A percentile compares a stretch with the other conserved stretches of the same genome.
Evolutionary conservation across 371 early-diverging fungal species (phyloP).

Genomic region (Blastocladiella emersonii): DNA sequence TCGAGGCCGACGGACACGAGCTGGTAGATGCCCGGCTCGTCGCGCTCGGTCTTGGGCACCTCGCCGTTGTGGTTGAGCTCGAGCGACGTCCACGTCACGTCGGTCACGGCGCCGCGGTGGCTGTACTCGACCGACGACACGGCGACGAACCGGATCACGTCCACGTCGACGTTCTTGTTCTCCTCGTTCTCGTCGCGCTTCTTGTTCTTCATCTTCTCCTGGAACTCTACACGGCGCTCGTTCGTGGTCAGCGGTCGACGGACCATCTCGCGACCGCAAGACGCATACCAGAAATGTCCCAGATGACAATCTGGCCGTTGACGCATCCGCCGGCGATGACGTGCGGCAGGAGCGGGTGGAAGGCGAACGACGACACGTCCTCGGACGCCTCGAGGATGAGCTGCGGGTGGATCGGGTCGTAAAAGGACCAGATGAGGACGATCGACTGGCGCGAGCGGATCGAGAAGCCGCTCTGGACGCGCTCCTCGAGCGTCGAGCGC

Average conservation of each 20-base stretch:
- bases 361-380: constrained; percentile 29
- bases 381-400: constrained; percentile 53
- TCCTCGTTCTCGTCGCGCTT: not conserved
- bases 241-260: not conserved
- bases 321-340: constrained; percentile 37
- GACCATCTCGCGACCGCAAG: not conserved
- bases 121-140: constrained; percentile 34
- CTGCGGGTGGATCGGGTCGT: constrained; percentile 56
- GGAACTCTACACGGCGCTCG: not conserved
- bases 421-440: constrained; percentile 39
- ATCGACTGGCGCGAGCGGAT: constrained; percentile 21
- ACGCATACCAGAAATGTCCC: constrained; percentile 29
- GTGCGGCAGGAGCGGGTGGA: constrained; percentile 31
- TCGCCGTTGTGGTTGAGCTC: constrained; percentile 22
- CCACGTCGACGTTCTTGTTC: constrained; percentile 13
- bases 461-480: constrained; percentile 22
- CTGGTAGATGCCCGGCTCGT: constrained; percentile 10
- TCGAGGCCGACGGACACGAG: constrained; percentile 32
- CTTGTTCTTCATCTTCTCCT: constrained; percentile 9
- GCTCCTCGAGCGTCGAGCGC: constrained; percentile 29
- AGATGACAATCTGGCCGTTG: constrained; percentile 36
- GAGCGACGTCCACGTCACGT: constrained; percentile 30
- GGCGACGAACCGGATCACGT: constrained; percentile 23
- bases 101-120: constrained; percentile 26
- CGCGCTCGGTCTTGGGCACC: constrained; percentile 21